These are phyloP conservation scores for Penicillium bovifimosum DNA, from an alignment of 495 filamentous ascomycete genomes.

Conservation along the genomic window DNA sequence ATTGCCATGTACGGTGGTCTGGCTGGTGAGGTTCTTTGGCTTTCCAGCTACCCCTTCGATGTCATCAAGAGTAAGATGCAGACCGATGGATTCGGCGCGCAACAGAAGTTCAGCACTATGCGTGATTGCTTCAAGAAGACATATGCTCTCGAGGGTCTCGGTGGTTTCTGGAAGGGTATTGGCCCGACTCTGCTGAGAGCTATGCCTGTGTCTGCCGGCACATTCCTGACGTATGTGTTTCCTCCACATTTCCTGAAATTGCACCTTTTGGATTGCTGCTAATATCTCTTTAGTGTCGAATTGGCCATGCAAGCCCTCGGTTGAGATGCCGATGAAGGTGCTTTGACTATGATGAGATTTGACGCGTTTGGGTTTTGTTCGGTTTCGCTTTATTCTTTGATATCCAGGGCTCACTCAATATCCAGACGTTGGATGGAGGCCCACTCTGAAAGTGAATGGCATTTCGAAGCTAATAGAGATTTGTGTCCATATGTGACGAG, in stretches of 20 bases:
- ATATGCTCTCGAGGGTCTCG: conserved; percentile 65
- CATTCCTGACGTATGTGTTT: conserved; percentile 69
- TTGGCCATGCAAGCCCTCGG: conserved; percentile 43
- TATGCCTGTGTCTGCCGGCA: conserved; percentile 96
- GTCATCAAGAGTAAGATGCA: conserved; percentile 99
- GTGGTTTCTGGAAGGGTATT: conserved; percentile 95
- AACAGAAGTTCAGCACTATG: conserved; percentile 72
- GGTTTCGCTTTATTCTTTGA: conserved; percentile 23
- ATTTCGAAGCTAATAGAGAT: conserved; percentile 10
- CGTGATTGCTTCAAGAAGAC: conserved; percentile 85
- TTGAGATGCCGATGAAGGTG: conserved; percentile 15
- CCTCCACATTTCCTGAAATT: neutral
- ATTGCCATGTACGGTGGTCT: conserved; percentile 89
- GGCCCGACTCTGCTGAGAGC: conserved; percentile 90
- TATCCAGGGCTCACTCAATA: conserved; percentile 28
- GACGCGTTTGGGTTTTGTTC: conserved; percentile 12
- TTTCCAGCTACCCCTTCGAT: conserved; percentile 90
- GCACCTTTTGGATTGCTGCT: conserved; percentile 3
- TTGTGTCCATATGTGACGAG: conserved; percentile 3
- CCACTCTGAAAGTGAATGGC: conserved; percentile 19
- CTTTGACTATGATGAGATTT: conserved; percentile 10
- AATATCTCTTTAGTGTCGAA: conserved; percentile 33
- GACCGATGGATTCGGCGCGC: conserved; percentile 77
- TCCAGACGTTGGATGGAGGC: conserved; percentile 15
- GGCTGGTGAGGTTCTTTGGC: conserved; percentile 90